A percentile compares a stretch with the other conserved stretches of the same genome.
Evolutionary conservation across 352 stramenopile species (phyloP).

Genomic region (Achlya hypogyna): DNA sequence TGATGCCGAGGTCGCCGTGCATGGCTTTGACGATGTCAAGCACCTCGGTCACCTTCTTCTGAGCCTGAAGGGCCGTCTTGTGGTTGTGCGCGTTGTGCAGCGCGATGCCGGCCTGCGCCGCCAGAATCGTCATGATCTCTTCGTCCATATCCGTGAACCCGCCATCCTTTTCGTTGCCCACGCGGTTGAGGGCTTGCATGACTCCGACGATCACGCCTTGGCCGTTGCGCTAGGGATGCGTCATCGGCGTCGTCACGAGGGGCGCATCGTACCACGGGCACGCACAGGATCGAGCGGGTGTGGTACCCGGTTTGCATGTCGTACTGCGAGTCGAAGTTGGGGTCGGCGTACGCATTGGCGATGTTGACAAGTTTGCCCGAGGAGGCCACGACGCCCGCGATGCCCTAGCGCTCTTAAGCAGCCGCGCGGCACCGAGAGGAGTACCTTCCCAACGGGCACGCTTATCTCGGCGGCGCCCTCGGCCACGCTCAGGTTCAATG

Average conservation of each 20-base stretch:
- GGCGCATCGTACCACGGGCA: constrained; percentile 47
- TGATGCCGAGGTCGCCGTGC: constrained; percentile 84
- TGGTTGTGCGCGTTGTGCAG: constrained; percentile 80
- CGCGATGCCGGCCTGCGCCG: constrained; percentile 74
- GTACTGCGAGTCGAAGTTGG: constrained; percentile 88
- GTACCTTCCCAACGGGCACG: constrained; percentile 68
- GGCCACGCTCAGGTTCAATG: constrained; percentile 78
- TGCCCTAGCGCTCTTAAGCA: constrained; percentile 35
- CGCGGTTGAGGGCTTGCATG: constrained; percentile 86
- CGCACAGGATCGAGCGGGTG: constrained; percentile 87
- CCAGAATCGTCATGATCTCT: constrained; percentile 80
- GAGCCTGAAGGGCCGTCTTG: constrained; percentile 25
- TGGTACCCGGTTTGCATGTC: constrained; percentile 88
- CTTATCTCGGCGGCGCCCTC: constrained; percentile 80
- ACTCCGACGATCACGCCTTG: constrained; percentile 78
- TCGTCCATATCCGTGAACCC: constrained; percentile 81
- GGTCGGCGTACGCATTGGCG: constrained; percentile 87
- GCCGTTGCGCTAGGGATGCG: constrained; percentile 33
- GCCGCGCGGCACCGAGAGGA: neutral
- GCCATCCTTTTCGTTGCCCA: constrained; percentile 47
- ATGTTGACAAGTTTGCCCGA: constrained; percentile 84
- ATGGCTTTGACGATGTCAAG: constrained; percentile 86
- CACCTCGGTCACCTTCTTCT: constrained; percentile 54
- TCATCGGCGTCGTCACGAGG: neutral
- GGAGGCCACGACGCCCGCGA: constrained; percentile 79